Percentiles rank a stretch among this genome's conserved stretches.
Evolutionary conservation across 1,284 basidiomycete species (phyloP).

Genomic region (Trichosporon asahii): DNA sequence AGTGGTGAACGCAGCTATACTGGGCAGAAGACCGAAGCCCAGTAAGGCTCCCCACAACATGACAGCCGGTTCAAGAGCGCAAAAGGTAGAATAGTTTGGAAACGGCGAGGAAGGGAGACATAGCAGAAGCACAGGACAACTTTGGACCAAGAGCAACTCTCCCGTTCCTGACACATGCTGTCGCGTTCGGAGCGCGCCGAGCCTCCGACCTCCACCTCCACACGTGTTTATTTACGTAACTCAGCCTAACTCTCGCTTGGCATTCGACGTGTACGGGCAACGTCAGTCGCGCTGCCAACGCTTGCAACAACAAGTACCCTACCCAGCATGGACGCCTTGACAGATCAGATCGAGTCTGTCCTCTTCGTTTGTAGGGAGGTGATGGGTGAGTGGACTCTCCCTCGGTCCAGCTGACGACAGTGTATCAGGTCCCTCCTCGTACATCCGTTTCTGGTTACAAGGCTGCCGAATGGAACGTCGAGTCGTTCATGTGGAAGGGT

Average conservation of each 20-base stretch:
- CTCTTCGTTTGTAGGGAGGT: constrained; percentile 51
- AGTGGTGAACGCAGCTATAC: constrained; percentile 32
- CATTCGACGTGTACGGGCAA: neutral
- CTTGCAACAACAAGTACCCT: constrained; percentile 1
- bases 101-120: neutral
- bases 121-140: neutral
- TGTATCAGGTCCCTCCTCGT: constrained; percentile 52
- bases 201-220: neutral
- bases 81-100: neutral
- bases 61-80: neutral
- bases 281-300: neutral
- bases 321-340: constrained; percentile 35
- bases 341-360: constrained; percentile 51
- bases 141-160: neutral
- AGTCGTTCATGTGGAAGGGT: constrained; percentile 52
- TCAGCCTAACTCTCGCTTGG: neutral
- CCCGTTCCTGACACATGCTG: neutral
- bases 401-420: constrained; percentile 26
- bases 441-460: constrained; percentile 50
- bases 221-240: constrained; percentile 9
- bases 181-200: neutral
- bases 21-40: neutral
- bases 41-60: constrained; percentile 14
- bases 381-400: constrained; percentile 40
- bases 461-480: constrained; percentile 52